Evolutionary conservation across 768 basidiomycete species (phyloP).

Genomic region (Termitomyces heimii): DNA sequence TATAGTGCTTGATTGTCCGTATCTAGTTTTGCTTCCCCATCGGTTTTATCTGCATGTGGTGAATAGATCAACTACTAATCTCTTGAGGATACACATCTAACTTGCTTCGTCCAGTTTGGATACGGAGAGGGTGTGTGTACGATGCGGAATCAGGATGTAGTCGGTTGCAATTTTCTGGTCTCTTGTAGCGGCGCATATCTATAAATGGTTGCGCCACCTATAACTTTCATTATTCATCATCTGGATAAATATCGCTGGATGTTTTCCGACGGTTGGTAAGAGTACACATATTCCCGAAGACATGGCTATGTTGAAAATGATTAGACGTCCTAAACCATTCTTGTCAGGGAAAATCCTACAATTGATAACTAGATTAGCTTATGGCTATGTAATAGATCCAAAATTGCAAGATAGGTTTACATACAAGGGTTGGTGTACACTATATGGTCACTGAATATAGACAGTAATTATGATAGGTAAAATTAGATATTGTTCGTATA

Average conservation of each 20-base stretch:
- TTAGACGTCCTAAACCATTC: neutral
- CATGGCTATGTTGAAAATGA: neutral
- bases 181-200: neutral
- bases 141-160: constrained; percentile 24
- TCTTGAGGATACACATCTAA: neutral
- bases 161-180: neutral
- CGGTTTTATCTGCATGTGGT: constrained; percentile 23
- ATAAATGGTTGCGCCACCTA: neutral
- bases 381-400: neutral
- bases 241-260: neutral
- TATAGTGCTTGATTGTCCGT: neutral
- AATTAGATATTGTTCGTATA: neutral
- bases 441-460: neutral
- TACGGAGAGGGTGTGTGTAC: constrained; percentile 22
- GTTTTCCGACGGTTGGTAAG: neutral
- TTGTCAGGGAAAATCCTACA: neutral
- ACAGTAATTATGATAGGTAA: neutral
- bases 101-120: constrained; percentile 15
- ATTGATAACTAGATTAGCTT: neutral
- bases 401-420: neutral
- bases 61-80: neutral
- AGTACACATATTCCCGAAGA: neutral
- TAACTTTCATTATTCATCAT: neutral
- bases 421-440: neutral
- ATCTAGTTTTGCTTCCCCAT: constrained; percentile 20